Conservation (phyloP, 2,329 filamentous ascomycete genomes). For the Sporothrix euskadiensis region DNA sequence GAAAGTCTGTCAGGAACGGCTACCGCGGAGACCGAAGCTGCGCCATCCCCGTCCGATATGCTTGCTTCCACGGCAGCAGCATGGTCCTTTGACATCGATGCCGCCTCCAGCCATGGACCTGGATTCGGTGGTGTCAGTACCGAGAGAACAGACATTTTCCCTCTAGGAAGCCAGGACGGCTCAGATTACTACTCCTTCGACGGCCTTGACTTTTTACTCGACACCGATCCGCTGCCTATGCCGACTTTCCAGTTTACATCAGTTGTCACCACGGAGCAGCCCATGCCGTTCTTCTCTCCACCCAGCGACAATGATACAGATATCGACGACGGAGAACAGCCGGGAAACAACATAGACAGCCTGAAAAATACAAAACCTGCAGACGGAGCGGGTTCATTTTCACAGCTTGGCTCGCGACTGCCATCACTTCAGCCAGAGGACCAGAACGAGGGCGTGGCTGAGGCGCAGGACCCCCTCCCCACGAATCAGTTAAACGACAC, state of each 20-base stretch:
- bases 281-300: conserved; percentile 10
- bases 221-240: neutral
- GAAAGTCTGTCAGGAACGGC: neutral
- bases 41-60: neutral
- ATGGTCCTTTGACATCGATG: neutral
- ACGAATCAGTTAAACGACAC: neutral
- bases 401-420: neutral
- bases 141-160: neutral
- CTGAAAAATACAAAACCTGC: neutral
- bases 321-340: neutral
- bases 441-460: neutral
- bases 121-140: neutral
- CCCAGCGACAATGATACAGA: neutral
- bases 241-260: conserved; percentile 1
- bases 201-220: neutral
- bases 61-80: neutral
- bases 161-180: neutral
- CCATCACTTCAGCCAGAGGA: conserved; percentile 5
- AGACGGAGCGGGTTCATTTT: neutral
- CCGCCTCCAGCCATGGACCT: neutral
- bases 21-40: neutral
- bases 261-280: conserved; percentile 1
- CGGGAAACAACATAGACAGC: neutral
- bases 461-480: neutral
- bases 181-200: conserved; percentile 10